Base-by-base conservation (phyloP, 2,329 filamentous ascomycete genomes). In the Sordariomycetes sp. region DNA sequence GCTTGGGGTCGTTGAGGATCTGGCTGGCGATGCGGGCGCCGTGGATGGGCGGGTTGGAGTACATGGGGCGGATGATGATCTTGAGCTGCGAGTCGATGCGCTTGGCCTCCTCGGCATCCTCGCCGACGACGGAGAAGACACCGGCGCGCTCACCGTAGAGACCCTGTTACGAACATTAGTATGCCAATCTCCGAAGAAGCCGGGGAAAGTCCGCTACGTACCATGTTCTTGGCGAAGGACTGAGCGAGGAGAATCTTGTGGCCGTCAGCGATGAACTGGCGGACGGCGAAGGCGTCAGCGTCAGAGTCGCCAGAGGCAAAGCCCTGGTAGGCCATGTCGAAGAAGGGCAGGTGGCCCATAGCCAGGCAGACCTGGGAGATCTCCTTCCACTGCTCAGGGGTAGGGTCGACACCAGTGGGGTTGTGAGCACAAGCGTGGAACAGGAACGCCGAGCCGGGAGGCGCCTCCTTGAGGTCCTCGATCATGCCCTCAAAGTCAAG, bases 171-270 rank as follows among this genome's bases (percentile, higher is more conserved):
- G 6, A 18, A 12, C 5, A 19, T 41, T 37, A 38, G 35, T 23
- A 29, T 7, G n/a, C 21, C 23, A 32, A 35, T 19, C 18, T 33
- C 19, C 21, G 8, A 26, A 21, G 3, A 23, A 5, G 20, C 18
- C 7, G 28, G 14, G 12, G 14, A 23, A 29, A 43, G 68, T 46
- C 61, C n/a, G n/a, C n/a, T n/a, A n/a, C n/a, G n/a, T n/a, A 85
- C 81, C 90, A 98, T 96, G 77, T 98, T 98, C 82, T 96, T 96
- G 59, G 90, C 90, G 62, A 96, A 96, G 35, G 84, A 92, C 70
- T 96, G 90, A 52, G 84, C 82, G 43, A 96, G 78, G 55, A 79
- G 80, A 56, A 92, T 78, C 56, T 86, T 77, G 70, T 94, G 87
- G 51, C 90, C 90, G 67, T 95, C 70, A 66, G 86, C 75, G 58